Evolutionary conservation across 2,329 filamentous ascomycete genomes (phyloP).

Genomic region (Trichophyton simii): DNA sequence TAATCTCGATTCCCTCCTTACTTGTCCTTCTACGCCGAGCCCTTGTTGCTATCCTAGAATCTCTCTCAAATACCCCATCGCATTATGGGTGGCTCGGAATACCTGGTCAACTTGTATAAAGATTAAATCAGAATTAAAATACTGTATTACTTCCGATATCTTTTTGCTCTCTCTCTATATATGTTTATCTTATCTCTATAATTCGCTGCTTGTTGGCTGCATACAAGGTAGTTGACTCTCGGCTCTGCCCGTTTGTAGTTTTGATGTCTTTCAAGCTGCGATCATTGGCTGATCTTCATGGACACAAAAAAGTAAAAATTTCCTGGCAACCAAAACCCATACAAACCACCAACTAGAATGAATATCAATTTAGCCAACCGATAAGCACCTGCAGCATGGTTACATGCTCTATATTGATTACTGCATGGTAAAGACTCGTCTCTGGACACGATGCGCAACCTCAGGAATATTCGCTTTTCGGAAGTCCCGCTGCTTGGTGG

Average conservation of each 20-base stretch:
- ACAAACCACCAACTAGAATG: background rate
- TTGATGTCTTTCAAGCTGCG: constrained; percentile 12
- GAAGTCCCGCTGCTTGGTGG: constrained; percentile 49
- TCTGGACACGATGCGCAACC: constrained; percentile 61
- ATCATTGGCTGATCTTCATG: constrained; percentile 17
- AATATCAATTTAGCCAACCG: background rate
- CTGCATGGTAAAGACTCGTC: constrained; percentile 18
- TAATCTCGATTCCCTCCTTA: constrained; percentile 17
- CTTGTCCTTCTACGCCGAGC: background rate
- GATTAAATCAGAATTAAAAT: background rate
- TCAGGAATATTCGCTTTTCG: constrained; percentile 63
- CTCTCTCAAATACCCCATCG: background rate
- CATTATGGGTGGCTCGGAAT: constrained; percentile 1
- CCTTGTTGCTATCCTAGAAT: background rate
- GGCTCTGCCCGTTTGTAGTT: background rate
- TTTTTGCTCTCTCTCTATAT: background rate
- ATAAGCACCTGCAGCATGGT: background rate
- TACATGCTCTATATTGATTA: background rate
- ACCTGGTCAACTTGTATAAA: constrained; percentile 11
- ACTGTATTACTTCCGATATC: constrained; percentile 1
- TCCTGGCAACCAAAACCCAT: background rate
- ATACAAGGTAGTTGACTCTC: background rate
- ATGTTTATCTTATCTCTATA: background rate
- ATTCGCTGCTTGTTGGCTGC: background rate
- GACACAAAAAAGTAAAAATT: constrained; percentile 4